Percentiles rank a stretch among this genome's conserved stretches.
Evolutionary conservation across 305 asterid species (phyloP).

Genomic region (Ilex paraguariensis): DNA sequence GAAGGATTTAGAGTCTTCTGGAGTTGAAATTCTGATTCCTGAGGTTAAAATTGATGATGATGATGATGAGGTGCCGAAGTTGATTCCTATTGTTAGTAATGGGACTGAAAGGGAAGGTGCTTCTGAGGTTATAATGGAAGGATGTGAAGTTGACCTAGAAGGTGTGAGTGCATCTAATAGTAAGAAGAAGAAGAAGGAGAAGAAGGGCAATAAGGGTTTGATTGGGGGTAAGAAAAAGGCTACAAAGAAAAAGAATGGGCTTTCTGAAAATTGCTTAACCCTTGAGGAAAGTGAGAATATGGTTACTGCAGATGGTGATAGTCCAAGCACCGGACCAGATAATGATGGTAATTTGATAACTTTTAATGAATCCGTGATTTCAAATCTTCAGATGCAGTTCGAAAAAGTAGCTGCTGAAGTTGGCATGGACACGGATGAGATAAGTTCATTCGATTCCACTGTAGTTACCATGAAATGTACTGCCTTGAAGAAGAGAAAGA

Average conservation of each 20-base stretch:
- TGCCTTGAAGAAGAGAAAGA: constrained; percentile 47
- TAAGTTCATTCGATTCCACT: constrained; percentile 29
- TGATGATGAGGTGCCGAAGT: constrained; percentile 57
- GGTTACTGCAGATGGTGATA: constrained; percentile 14
- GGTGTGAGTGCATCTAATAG: constrained; percentile 16
- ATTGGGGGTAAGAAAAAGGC: constrained; percentile 40
- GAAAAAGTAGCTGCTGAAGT: constrained; percentile 80
- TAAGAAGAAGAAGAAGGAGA: constrained; percentile 24
- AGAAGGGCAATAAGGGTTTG: constrained; percentile 42
- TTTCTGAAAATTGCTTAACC: constrained; percentile 19
- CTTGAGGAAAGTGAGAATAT: constrained; percentile 20
- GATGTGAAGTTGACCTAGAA: constrained; percentile 20
- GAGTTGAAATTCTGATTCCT: constrained; percentile 49
- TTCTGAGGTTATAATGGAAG: constrained; percentile 13
- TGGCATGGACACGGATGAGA: constrained; percentile 39
- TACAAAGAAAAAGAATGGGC: constrained; percentile 33
- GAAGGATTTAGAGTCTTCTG: constrained; percentile 56
- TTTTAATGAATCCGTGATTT: constrained; percentile 50
- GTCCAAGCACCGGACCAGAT: constrained; percentile 1
- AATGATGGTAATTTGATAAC: constrained; percentile 22
- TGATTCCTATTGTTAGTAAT: constrained; percentile 51
- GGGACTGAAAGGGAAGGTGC: constrained; percentile 20
- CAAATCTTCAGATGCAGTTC: constrained; percentile 83
- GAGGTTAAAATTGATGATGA: constrained; percentile 26
- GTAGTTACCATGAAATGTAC: constrained; percentile 21